Base-by-base conservation (phyloP, 148 eudicot species). In the Fagopyrum esculentum region DNA sequence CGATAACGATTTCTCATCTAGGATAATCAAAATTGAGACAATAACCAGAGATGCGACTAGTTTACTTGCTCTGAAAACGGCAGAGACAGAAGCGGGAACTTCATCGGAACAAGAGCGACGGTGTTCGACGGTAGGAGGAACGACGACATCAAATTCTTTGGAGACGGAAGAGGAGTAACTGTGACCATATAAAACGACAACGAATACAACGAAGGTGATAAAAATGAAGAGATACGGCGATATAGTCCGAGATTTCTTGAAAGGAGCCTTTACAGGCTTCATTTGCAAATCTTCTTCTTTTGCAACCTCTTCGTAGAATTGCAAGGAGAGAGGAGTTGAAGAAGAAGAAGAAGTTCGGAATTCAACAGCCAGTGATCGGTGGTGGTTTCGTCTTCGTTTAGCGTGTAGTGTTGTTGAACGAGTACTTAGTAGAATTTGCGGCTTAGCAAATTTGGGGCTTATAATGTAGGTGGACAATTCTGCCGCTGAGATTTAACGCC, bases 161-260 rank as follows among this genome's bases (percentile, higher is more conserved):
- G 71, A 43, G 19, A 66, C 71, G 35, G 71, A 40, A 87, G 94
- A 89, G 72, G 85, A 47, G 74, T 90, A 85, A 75, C 86, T 91
- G 22, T 87, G 87, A 46, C 87, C 80, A 81, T 87, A 90, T 17
- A 94, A 83, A 70, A 90, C 66, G 74, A 78, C 80, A 71, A 90
- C 86, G 54, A 90, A 88, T 57, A 89, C 13, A 73, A 94, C 79
- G 85, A 91, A 91, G 26, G 83, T 86, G 64, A 91, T 45, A 7
- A 90, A 75, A 7, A 85, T 77, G 84, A 89, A 80, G 80, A 88
- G 75, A 51, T 97, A 91, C 6, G 55, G 55, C 29, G 51, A 71
- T 9, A 71, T 6, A 1, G 74, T 19, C 7, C 74, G 55, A 71
- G 74, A 46, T 26, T 71, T 49, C 55, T 30, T 71, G 35, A 47